phyloP scores from a whole-genome alignment of 495 filamentous ascomycete species.

The Xylaria scruposa region DNA sequence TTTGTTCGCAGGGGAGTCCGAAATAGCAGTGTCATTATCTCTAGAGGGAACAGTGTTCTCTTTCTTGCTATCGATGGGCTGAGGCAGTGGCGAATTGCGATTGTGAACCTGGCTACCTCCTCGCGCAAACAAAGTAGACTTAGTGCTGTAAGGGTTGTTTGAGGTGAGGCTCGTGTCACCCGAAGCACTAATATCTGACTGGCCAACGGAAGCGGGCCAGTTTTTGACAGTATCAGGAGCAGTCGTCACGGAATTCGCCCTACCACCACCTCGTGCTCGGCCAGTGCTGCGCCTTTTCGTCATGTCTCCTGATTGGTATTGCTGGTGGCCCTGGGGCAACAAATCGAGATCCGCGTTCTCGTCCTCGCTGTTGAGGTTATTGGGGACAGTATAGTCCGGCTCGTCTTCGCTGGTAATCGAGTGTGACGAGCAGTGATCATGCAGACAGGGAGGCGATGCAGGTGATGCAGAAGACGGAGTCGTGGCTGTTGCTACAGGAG shows the following conservation, averaged over 20 bases:
- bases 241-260: conserved; percentile 26
- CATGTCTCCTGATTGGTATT: conserved; percentile 22
- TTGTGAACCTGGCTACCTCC: not conserved
- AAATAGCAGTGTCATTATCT: conserved; percentile 8
- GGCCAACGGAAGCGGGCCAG: conserved; percentile 22
- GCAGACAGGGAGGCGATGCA: conserved; percentile 1
- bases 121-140: conserved; percentile 21
- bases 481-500: not conserved
- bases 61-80: conserved; percentile 21
- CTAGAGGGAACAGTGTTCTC: conserved; percentile 31
- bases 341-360: conserved; percentile 29
- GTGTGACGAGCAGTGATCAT: conserved; percentile 14
- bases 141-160: conserved; percentile 26
- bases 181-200: conserved; percentile 25
- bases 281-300: conserved; percentile 35
- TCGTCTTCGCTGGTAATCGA: conserved; percentile 10
- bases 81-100: conserved; percentile 9
- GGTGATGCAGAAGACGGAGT: conserved; percentile 16
- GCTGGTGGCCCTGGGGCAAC: not conserved
- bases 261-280: conserved; percentile 35
- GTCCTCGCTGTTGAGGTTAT: not conserved
- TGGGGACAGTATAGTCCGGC: not conserved
- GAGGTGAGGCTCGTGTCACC: conserved; percentile 34
- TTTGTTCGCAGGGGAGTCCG: conserved; percentile 28
- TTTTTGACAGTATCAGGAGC: conserved; percentile 28